Evolutionary conservation across 495 filamentous ascomycete species (phyloP), one percentile per base, ranked within the genome.

Genomic region (Aspergillus funiculosus): DNA sequence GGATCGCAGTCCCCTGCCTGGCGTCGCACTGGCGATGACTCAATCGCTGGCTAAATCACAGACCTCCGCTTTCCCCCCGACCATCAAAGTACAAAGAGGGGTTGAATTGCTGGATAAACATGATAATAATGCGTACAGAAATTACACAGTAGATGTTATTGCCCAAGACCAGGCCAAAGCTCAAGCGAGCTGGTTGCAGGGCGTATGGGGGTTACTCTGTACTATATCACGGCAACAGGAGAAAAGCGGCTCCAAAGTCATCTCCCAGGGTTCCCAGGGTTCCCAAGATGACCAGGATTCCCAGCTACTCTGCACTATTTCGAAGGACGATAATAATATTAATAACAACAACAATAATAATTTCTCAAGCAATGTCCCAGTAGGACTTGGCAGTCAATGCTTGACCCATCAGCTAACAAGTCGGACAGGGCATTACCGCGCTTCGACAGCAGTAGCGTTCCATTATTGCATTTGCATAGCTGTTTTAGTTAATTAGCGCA

Each of bases 1-100:
- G 35, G 35, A 38, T 21, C 13, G 6, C 13, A 13, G 17, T 11
- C 35, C 35, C 18, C 35, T 38, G 35, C 31, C n/a, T 7, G 31
- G 31, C n/a, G 30, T 34, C n/a, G n/a, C n/a, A n/a, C n/a, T n/a
- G 11, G n/a, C 20, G 34, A 31, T 45, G 27, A 38, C 24, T 44
- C 32, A 41, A 35, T 13, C 9, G 19, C 45, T 39, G 15, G 44
- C 30, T 27, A 48, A 32, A 17, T 37, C 51, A 53, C 51, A 34
- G 45, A 36, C 51, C 44, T 44, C 45, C 36, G 9, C 22, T 49
- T 35, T 45, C 51, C 51, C 51, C 49, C 51, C 44, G 45, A 49
- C 49, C 51, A 29, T 24, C 51, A 29, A 38, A 38, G 35, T 38
- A 38, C 35, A 11, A 9, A 10, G 35, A 38, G 35, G 35, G 35